Conservation (phyloP, 2,329 filamentous ascomycete species). For the Fusarium avenaceum region DNA sequence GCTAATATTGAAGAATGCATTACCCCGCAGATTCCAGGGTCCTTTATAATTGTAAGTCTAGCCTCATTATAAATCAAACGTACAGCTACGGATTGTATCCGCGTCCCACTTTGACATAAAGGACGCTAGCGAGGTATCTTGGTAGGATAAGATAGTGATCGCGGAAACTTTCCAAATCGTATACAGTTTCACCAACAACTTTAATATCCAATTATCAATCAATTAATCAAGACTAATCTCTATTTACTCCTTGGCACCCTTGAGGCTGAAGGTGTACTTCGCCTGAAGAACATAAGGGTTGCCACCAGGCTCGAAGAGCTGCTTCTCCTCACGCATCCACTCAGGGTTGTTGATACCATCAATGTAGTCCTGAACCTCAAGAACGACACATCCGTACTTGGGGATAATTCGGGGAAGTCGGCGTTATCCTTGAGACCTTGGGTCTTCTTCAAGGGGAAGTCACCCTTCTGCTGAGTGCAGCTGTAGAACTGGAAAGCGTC, state of each 20-base stretch:
- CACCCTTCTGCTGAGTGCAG: slow-evolving; percentile 82
- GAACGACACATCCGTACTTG: slow-evolving; percentile 86
- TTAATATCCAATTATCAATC: neutral
- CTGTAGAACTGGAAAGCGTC: slow-evolving; percentile 90
- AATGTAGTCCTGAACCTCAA: slow-evolving; percentile 95
- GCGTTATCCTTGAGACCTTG: slow-evolving; percentile 72
- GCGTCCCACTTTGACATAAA: neutral
- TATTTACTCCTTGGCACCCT: slow-evolving; percentile 43
- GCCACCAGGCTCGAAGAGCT: slow-evolving; percentile 71
- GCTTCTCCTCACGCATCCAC: slow-evolving; percentile 78
- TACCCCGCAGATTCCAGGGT: neutral
- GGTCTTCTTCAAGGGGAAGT: slow-evolving; percentile 75
- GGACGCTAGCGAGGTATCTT: no score
- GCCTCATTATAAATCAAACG: neutral
- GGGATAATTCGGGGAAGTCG: slow-evolving; percentile 72
- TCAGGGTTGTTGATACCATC: slow-evolving; percentile 92
- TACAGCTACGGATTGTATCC: slow-evolving; percentile 10
- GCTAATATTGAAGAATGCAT: fast-evolving
- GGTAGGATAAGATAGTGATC: neutral
- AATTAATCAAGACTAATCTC: fast-evolving
- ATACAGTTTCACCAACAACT: neutral
- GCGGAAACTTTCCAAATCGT: neutral
- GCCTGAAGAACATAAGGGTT: slow-evolving; percentile 74
- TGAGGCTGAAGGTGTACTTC: slow-evolving; percentile 70
- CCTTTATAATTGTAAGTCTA: neutral